A percentile compares a stretch with the other conserved stretches of the same genome.
Evolutionary conservation across 2,329 filamentous ascomycete species (phyloP).

Genomic region (Phoma herbarum): DNA sequence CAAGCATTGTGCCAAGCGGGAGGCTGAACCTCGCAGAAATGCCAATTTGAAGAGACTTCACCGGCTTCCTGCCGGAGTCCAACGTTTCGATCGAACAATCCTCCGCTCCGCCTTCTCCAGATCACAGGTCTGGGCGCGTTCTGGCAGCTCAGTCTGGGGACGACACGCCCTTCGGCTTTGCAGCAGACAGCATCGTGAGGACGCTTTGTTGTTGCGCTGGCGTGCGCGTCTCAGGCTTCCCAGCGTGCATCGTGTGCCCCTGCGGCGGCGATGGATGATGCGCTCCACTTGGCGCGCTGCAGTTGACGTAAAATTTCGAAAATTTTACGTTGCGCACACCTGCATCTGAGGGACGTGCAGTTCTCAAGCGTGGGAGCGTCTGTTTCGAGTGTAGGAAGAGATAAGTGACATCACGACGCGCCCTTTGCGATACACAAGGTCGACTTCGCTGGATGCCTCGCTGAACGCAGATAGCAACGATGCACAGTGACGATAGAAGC

Average conservation of each 20-base stretch:
- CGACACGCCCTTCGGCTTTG: slow-evolving; percentile 13
- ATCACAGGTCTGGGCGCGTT: slow-evolving; percentile 5
- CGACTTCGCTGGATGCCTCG: neutral
- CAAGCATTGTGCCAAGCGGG: slow-evolving; percentile 18
- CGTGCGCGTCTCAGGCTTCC: slow-evolving; percentile 15
- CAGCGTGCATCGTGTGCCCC: slow-evolving; percentile 12
- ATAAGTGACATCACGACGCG: slow-evolving; percentile 8
- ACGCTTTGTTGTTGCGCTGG: slow-evolving; percentile 18
- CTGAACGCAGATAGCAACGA: slow-evolving; percentile 2
- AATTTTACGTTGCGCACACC: slow-evolving; percentile 37
- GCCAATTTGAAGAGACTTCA: slow-evolving; percentile 11
- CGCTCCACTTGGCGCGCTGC: slow-evolving; percentile 40
- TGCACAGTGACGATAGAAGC: slow-evolving; percentile 10
- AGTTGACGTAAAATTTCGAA: slow-evolving; percentile 42
- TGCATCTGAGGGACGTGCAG: slow-evolving; percentile 34
- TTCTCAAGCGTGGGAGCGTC: slow-evolving; percentile 5
- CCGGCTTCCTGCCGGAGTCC: neutral
- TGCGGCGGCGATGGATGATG: slow-evolving; percentile 23
- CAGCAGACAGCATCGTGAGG: slow-evolving; percentile 14
- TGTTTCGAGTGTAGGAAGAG: slow-evolving; percentile 6
- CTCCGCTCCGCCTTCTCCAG: slow-evolving; percentile 19
- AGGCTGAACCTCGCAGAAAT: slow-evolving; percentile 13
- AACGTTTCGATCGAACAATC: neutral
- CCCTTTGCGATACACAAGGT: slow-evolving; percentile 1
- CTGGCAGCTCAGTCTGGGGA: slow-evolving; percentile 18